Evolutionary conservation across 768 basidiomycete species (phyloP).

Genomic region (Leccinum olivaceopallidum): DNA sequence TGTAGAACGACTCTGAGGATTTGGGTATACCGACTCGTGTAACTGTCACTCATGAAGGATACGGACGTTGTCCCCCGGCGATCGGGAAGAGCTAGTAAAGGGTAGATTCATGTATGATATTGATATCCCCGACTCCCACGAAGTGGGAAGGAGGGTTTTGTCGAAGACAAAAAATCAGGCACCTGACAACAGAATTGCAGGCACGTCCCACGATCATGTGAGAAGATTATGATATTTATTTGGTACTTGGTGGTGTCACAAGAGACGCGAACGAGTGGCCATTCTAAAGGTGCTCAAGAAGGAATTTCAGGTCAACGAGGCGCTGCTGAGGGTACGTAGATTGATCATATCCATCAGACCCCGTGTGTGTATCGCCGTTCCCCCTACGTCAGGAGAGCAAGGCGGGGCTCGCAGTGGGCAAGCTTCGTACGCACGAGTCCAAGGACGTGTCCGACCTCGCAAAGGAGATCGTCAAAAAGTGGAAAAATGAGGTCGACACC

Average conservation of each 20-base stretch:
- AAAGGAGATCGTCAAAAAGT: constrained; percentile 89
- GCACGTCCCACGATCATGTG: too few species aligned
- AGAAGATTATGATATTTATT: too few species aligned
- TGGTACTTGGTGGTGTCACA: too few species aligned
- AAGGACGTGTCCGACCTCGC: constrained; percentile 80
- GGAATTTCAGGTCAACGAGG: constrained; percentile 68
- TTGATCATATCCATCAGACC: background rate
- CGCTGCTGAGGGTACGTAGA: constrained; percentile 66
- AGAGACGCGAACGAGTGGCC: constrained; percentile 46
- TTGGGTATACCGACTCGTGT: constrained; percentile 59
- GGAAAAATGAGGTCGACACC: constrained; percentile 85
- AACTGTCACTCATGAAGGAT: constrained; percentile 66
- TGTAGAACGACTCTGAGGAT: constrained; percentile 36
- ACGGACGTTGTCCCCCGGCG: constrained; percentile 50
- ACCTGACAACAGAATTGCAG: too few species aligned
- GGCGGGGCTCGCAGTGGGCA: constrained; percentile 89
- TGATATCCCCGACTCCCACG: too few species aligned
- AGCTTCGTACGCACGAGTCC: constrained; percentile 71
- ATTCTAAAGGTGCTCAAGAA: constrained; percentile 65
- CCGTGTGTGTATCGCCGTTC: background rate
- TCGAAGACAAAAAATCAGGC: too few species aligned
- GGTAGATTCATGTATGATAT: constrained; percentile 11
- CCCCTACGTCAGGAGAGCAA: constrained; percentile 72
- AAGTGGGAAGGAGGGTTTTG: too few species aligned
- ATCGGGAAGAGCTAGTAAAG: constrained; percentile 28